Percentiles rank a stretch among this genome's conserved stretches.
Evolutionary conservation across 371 early-diverging fungal genomes (phyloP).

Genomic region (Haplosporangium sp.): DNA sequence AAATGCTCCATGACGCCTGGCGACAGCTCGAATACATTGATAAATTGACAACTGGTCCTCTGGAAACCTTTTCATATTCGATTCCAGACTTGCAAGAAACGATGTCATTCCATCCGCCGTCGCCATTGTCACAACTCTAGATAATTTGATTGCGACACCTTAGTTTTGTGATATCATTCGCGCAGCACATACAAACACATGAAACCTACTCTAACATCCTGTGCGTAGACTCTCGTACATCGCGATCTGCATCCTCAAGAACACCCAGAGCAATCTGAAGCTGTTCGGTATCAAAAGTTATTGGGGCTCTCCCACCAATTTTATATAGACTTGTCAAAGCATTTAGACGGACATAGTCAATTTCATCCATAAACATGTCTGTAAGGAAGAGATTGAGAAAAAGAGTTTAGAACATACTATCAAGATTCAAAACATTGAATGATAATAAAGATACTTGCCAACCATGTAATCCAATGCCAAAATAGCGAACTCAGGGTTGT

Average conservation of each 20-base stretch:
- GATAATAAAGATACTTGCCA: constrained; percentile 57
- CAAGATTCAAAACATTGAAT: not conserved
- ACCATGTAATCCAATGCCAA: constrained; percentile 82
- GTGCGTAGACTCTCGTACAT: constrained; percentile 78
- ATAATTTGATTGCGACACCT: not conserved
- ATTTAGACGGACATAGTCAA: constrained; percentile 83
- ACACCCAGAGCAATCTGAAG: constrained; percentile 79
- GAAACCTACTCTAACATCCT: constrained; percentile 66
- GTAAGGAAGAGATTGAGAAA: not conserved
- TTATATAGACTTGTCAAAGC: constrained; percentile 80
- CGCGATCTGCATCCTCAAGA: constrained; percentile 77
- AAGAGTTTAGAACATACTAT: not conserved
- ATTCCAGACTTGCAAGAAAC: constrained; percentile 66
- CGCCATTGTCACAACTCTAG: constrained; percentile 63
- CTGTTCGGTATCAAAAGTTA: constrained; percentile 82
- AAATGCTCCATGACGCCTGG: constrained; percentile 68
- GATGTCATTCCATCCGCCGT: constrained; percentile 51
- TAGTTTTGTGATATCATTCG: not conserved
- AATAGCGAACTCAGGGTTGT: constrained; percentile 70
- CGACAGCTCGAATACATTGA: constrained; percentile 71
- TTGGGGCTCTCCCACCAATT: constrained; percentile 68
- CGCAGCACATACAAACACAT: not conserved
- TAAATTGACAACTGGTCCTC: constrained; percentile 79
- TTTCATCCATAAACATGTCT: constrained; percentile 96
- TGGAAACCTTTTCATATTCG: constrained; percentile 72